Conservation (phyloP, 495 filamentous ascomycete genomes). For the Trichoderma gamsii region DNA sequence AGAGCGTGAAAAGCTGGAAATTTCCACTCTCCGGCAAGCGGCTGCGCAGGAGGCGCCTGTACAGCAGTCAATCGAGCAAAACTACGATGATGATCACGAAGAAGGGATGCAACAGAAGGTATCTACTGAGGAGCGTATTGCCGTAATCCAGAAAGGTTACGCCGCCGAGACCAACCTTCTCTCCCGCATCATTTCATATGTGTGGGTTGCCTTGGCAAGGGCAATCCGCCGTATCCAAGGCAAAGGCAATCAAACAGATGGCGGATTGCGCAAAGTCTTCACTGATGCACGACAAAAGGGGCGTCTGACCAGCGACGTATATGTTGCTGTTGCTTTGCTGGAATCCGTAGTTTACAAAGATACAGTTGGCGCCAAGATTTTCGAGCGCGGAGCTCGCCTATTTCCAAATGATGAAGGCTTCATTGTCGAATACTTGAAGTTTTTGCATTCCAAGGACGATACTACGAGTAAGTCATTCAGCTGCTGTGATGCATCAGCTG, state of each 20-base stretch:
- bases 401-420: constrained; percentile 91
- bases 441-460: constrained; percentile 84
- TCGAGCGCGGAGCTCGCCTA: constrained; percentile 84
- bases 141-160: constrained; percentile 63
- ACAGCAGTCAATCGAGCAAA: constrained; percentile 32
- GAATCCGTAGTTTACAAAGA: constrained; percentile 96
- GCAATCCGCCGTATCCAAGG: constrained; percentile 91
- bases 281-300: constrained; percentile 78
- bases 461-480: constrained; percentile 67
- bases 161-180: constrained; percentile 64
- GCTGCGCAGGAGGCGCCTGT: constrained; percentile 30
- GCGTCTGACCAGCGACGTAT: constrained; percentile 85
- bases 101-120: constrained; percentile 56
- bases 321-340: constrained; percentile 83
- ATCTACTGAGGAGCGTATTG: constrained; percentile 59
- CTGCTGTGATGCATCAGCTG: background rate
- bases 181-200: constrained; percentile 74
- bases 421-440: constrained; percentile 89
- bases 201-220: constrained; percentile 91
- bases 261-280: constrained; percentile 80
- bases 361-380: constrained; percentile 82
- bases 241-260: constrained; percentile 68
- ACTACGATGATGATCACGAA: constrained; percentile 49
- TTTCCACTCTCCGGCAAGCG: constrained; percentile 65
- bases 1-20: constrained; percentile 60